Evolutionary conservation across 2,329 filamentous ascomycete species (phyloP), one percentile per base, ranked within the genome.

Genomic region (Aspergillus sp.): DNA sequence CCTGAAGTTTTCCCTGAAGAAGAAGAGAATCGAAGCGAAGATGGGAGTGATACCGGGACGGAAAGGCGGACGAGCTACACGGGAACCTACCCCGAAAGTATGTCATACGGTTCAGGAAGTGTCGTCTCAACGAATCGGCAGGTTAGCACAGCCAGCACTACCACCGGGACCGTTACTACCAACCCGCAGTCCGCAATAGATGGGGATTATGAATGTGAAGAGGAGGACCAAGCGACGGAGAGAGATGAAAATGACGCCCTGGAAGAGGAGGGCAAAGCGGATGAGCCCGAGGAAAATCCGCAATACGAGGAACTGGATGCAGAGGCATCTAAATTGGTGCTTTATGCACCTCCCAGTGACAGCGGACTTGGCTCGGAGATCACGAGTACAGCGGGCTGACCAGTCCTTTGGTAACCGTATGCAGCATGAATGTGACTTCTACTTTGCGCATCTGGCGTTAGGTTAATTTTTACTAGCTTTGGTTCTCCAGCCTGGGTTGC

Each of bases 1-100:
- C 26, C 26, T 30, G 26, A 87, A 38, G 75, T 76, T 5, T 77
- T 89, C 39, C 80, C 80, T n/a, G 87, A 89, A 68, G 83, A 81
- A 48, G 87, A 89, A 59, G 85, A 88, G 62, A 71, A 73, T 44
- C 70, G 71, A 11, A 74, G 74, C 42, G 74, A 70, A 56, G 62
- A 71, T 24, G 77, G 76, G 22, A 86, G 81, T 64, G 85, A 89
- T 38, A 64, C 71, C 15, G 73, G 70, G n/a, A 78, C 77, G 1
- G 76, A 80, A 58, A 69, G 78, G 44, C 67, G 75, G 44, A 72
- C 75, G 2, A 79, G 76, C 65, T 78, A 77, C 59, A 71, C 73
- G 4, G 71, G 71, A 17, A 76, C 71, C 3, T 76, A 72, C 56
- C 71, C 73, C 5, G 78, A 79, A 50, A 79, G 74, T 55, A 68